These are phyloP conservation scores for Hordeum pubiflorum DNA, from an alignment of 202 grass and related monocot species.

Conservation along the genomic window DNA sequence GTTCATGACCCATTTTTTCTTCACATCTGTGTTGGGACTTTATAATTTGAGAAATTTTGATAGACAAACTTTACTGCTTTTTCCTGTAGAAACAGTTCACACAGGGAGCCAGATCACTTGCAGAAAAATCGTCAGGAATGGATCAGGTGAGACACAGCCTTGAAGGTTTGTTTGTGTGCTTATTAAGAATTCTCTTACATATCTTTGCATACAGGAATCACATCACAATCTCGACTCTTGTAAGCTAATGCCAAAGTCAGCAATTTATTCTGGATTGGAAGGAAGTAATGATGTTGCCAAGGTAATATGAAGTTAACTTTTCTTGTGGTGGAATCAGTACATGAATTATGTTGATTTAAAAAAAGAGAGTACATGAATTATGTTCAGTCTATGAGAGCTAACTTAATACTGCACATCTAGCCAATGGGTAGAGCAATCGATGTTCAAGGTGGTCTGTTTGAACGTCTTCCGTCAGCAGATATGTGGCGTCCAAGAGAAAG, in stretches of 20 bases:
- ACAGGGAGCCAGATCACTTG: conserved; percentile 27
- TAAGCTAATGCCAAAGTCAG: conserved; percentile 24
- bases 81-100: conserved; percentile 45
- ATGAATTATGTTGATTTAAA: not conserved
- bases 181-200: conserved; percentile 21
- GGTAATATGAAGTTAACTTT: conserved; percentile 33
- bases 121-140: conserved; percentile 26
- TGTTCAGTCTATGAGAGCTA: conserved; percentile 15
- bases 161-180: conserved; percentile 20
- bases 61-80: not conserved
- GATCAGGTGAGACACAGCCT: conserved; percentile 45
- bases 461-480: conserved; percentile 60
- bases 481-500: conserved; percentile 52
- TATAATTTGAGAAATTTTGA: conserved; percentile 9
- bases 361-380: not conserved
- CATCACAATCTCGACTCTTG: conserved; percentile 10
- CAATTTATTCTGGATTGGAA: conserved; percentile 26
- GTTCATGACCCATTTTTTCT: conserved; percentile 2
- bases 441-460: conserved; percentile 50
- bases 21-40: not conserved
- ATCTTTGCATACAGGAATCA: conserved; percentile 31
- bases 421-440: conserved; percentile 71
- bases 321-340: conserved; percentile 13
- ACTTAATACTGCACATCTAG: conserved; percentile 34
- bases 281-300: conserved; percentile 34